Percentiles rank a stretch among this genome's conserved stretches.
Evolutionary conservation across 169 alveolate species (phyloP).

Genomic region (Cryptosporidium andersoni): DNA sequence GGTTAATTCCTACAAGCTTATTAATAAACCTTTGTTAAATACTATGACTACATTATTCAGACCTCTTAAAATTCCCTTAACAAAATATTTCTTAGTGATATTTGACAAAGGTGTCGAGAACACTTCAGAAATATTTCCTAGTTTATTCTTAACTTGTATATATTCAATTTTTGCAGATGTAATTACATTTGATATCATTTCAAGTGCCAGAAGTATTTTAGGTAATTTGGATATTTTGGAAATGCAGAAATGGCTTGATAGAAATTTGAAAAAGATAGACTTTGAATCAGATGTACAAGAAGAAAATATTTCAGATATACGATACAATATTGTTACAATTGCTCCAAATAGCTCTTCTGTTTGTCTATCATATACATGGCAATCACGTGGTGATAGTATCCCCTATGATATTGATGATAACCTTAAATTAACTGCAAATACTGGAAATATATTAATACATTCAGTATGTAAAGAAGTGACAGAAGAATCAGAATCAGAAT

Average conservation of each 20-base stretch:
- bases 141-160: constrained; percentile 31
- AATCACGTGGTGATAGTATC: not conserved
- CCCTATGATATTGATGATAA: too few relatives aligned
- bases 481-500: too few relatives aligned
- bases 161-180: constrained; percentile 44
- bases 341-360: constrained; percentile 65
- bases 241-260: constrained; percentile 10
- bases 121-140: constrained; percentile 5
- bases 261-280: not conserved
- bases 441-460: too few relatives aligned
- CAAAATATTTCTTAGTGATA: constrained; percentile 2
- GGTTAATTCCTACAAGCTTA: constrained; percentile 13
- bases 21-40: constrained; percentile 4
- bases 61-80: constrained; percentile 1
- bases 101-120: not conserved
- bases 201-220: constrained; percentile 23
- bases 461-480: too few relatives aligned
- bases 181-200: constrained; percentile 32
- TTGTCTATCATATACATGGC: constrained; percentile 48
- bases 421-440: too few relatives aligned
- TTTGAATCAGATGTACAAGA: not conserved
- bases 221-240: constrained; percentile 62
- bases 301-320: not conserved
- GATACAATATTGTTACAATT: constrained; percentile 1
- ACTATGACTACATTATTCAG: constrained; percentile 25